Percentiles rank a stretch among this genome's conserved stretches.
Evolutionary conservation across 352 stramenopile species (phyloP).

Genomic region (Sclerospora graminicola): DNA sequence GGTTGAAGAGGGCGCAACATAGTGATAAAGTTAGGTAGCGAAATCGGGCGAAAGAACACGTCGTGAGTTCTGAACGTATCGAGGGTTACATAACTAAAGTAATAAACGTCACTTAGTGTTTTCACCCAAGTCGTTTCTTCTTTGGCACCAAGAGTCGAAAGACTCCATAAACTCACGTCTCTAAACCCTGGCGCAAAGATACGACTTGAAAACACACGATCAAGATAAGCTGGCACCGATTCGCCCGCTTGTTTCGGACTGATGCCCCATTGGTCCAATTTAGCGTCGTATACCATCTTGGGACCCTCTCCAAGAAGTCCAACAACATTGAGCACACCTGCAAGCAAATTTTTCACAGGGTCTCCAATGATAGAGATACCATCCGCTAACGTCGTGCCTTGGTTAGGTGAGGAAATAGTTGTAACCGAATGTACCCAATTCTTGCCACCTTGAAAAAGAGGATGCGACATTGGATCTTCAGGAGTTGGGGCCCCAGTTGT

Average conservation of each 20-base stretch:
- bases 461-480: conserved; percentile 18
- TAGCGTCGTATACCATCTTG: conserved; percentile 33
- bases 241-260: conserved; percentile 18
- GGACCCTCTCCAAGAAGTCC: conserved; percentile 16
- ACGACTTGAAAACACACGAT: conserved; percentile 27
- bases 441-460: conserved; percentile 42
- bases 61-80: conserved; percentile 29
- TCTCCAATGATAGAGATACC: conserved; percentile 32
- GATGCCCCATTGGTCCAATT: conserved; percentile 41
- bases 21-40: conserved; percentile 33
- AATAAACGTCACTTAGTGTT: conserved; percentile 43
- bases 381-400: conserved; percentile 41
- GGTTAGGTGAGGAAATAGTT: conserved; percentile 49
- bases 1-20: conserved; percentile 34
- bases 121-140: conserved; percentile 44
- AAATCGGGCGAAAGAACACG: conserved; percentile 26
- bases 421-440: conserved; percentile 67
- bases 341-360: conserved; percentile 23
- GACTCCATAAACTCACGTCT: conserved; percentile 34
- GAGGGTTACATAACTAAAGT: conserved; percentile 41
- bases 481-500: conserved; percentile 25
- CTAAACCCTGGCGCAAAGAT: conserved; percentile 34
- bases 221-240: conserved; percentile 22
- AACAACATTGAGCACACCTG: conserved; percentile 16
- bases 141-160: conserved; percentile 32